Base-by-base conservation (phyloP, 208 protist genomes). In the Borovskyia barvae region DNA sequence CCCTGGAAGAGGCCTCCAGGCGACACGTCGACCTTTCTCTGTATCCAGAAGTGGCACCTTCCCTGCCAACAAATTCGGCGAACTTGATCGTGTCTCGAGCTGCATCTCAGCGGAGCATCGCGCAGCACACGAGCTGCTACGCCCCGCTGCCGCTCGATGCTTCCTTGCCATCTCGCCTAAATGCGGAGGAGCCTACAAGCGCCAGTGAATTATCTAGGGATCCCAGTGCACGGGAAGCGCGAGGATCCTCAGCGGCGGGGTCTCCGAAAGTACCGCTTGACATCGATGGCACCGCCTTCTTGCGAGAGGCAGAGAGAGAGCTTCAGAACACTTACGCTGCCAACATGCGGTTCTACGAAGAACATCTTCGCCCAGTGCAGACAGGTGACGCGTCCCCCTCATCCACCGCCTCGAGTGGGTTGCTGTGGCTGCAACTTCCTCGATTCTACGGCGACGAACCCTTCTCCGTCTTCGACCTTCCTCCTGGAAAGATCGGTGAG, bases 401-500 rank as follows among this genome's bases (percentile, higher is more conserved):
- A 15, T 35, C 68, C 12, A 30, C 49, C 8, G 19, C 49, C 14
- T 1, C 43, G 14, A 42, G 60, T 1, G 62, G 53, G 29, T 52
- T 94, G 20, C 66, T 87, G 29, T 94, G 85, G 83, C 70, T 92
- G 70, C 88, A 94, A 65, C 41, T 94, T 36, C 88, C 88, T 14
- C 82, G 77, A 5, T 90, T 92, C 64, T 73, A 81, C 33, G 58
- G 48, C 4, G 60, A 80, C 25, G 43, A 66, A 22, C 77, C 85
- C 11, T 88, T 89, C 53, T 51, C 53, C 26, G 59, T 87, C 25
- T 54, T 37, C 12, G 52, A 85, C 35, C 37, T 86, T 24, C 77
- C 83, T 37, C 66, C 84, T 8, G 82, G 82, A 11, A 92, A 94
- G 59, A 59, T 92, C 8, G 88, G 88, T 5, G 82, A 91, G 56